phyloP scores from a whole-genome alignment of 129 eudicot species.

The sunflower (Helianthus annuus) region HanXRQr2.0-SUNRISE NC_035437.2:18447290-18447789 shows the following conservation, averaged over 20 bases:
- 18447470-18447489: slow-evolving; percentile 92
- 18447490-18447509: slow-evolving; percentile 94
- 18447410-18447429: background rate
- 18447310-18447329: no score
- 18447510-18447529: slow-evolving; percentile 85
- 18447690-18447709: slow-evolving; percentile 87
- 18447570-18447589: background rate
- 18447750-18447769: slow-evolving; percentile 97
- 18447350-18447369: no score
- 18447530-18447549: slow-evolving; percentile 95
- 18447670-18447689: slow-evolving; percentile 97
- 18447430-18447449: slow-evolving; percentile 99
- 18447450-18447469: slow-evolving; percentile 93
- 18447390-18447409: no score
- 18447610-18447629: background rate
- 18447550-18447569: slow-evolving; percentile 61
- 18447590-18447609: background rate
- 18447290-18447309: no score
- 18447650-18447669: slow-evolving; percentile 82
- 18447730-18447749: slow-evolving; percentile 94
- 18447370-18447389: no score
- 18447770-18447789: slow-evolving; percentile 95
- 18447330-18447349: no score
- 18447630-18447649: slow-evolving; percentile 43
- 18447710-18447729: slow-evolving; percentile 82